Percentiles rank a stretch among this genome's conserved stretches.
These are phyloP conservation scores for Hibiscus trionum DNA, from an alignment of 345 rosid genomes.

Conservation along the genomic window DNA sequence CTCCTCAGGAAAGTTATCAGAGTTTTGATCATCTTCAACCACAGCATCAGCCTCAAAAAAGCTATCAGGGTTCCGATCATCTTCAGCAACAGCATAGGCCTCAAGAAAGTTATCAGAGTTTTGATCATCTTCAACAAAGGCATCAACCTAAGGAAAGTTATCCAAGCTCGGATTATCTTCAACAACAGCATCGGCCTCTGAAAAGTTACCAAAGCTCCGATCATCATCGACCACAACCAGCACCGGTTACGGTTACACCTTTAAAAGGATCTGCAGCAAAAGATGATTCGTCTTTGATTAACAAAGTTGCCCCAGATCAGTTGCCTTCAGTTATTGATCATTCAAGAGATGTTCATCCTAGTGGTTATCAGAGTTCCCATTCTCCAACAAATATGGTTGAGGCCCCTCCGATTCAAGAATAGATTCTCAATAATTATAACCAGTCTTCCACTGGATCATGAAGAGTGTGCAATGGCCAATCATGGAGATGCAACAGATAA, in stretches of 20 bases:
- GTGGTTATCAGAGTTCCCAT: not conserved
- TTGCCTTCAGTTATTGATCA: not conserved
- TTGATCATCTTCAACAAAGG: not conserved
- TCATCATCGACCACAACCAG: too few relatives aligned
- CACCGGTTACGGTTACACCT: too few relatives aligned
- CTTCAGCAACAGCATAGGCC: not conserved
- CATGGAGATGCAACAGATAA: too few relatives aligned
- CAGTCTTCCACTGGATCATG: not conserved
- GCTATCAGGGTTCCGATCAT: not conserved
- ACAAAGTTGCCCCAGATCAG: not conserved
- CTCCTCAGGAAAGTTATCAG: too few relatives aligned
- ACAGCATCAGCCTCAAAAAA: not conserved
- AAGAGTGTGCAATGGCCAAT: not conserved
- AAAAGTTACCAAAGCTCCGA: not conserved
- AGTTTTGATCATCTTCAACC: too few relatives aligned
- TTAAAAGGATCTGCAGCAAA: too few relatives aligned
- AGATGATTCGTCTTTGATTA: not conserved
- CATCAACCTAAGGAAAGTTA: too few relatives aligned
- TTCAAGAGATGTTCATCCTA: not conserved
- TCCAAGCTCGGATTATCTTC: not conserved
- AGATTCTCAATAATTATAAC: not conserved
- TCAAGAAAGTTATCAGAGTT: not conserved
- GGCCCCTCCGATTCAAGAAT: not conserved
- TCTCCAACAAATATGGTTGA: not conserved
- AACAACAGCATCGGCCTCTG: not conserved